Conservation (phyloP, 2,329 filamentous ascomycete genomes). For the Didymella pomorum region DNA sequence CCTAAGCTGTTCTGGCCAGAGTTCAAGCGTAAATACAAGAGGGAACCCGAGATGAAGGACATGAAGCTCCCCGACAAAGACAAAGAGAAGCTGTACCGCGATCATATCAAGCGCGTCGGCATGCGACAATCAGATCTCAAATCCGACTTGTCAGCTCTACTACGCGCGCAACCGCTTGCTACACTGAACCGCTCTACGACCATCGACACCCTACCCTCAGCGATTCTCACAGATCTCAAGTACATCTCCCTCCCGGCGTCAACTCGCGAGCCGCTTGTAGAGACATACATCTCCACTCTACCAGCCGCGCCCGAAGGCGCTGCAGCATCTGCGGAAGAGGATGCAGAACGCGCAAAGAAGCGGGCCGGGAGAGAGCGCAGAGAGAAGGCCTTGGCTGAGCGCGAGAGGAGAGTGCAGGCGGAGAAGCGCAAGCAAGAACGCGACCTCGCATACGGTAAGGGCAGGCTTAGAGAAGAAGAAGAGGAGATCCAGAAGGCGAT, state of each 20-base stretch:
- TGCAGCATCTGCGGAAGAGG: slow-evolving; percentile 56
- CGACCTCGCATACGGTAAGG: slow-evolving; percentile 68
- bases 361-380: slow-evolving; percentile 54
- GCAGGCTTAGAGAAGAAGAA: slow-evolving; percentile 70
- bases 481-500: slow-evolving; percentile 73
- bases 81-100: slow-evolving; percentile 79
- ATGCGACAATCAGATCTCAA: slow-evolving; percentile 72
- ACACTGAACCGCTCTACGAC: slow-evolving; percentile 68
- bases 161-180: slow-evolving; percentile 67
- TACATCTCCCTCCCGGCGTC: slow-evolving; percentile 72
- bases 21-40: slow-evolving; percentile 90
- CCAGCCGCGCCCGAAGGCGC: slow-evolving; percentile 63
- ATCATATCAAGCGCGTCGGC: slow-evolving; percentile 72
- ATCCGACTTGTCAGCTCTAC: slow-evolving; percentile 70
- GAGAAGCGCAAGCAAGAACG: slow-evolving; percentile 68
- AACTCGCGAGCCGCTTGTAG: slow-evolving; percentile 70
- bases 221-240: slow-evolving; percentile 71
- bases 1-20: slow-evolving; percentile 97
- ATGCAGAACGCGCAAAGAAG: slow-evolving; percentile 57
- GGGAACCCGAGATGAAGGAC: slow-evolving; percentile 81
- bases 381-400: slow-evolving; percentile 72
- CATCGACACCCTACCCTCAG: slow-evolving; percentile 65
- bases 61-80: slow-evolving; percentile 68
- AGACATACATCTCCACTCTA: slow-evolving; percentile 71
- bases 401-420: slow-evolving; percentile 68